Base-by-base conservation (phyloP, 768 basidiomycete genomes). In the Leccinellum albellum region DNA sequence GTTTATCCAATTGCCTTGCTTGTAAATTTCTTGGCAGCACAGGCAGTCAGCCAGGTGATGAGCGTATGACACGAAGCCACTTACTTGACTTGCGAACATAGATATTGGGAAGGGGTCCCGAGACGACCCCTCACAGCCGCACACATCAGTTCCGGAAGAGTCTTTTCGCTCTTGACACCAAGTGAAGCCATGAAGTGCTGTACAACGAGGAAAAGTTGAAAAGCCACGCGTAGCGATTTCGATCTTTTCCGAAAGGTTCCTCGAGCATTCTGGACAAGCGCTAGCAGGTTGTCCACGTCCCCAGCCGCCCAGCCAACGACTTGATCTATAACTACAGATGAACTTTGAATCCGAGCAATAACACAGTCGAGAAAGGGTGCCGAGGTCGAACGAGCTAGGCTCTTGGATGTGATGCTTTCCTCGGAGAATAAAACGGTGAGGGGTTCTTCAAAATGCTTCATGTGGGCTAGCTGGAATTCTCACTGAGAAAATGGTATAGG, bases 381-480 rank as follows among this genome's bases (percentile, higher is more conserved):
- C 21, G 63, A 75, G 58, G 54, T 35, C 7, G 61, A 58, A 17
- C 65, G 52, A 21, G 55, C 48, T 26, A 74, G 56, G 17, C 54
- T 26, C 20, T 26, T 24, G 50, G 54, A 61, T 12, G 47, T 17
- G 9, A 62, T 29, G 21, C 3, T 47, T 42, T 53, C 55, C 10
- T 61, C 64, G 50, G 62, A 4, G 33, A 64, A 53, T 54, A 70
- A 45, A 8, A 78, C 50, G 3, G 80, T 76, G 14, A 89, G 68
- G 0, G 85, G 83, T 24, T 88, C 82, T 26, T 78, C 77, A 61
- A 88, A 89, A 67, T 92, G 89, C 58, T 87, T 87, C 68, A 91
- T 69, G 64, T 89, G 76, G 0, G 76, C 75, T 3, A 91, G 73
- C 87, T 91, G 24, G 13, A 20, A 60, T 14, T 44, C 50, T 14